Evolutionary conservation across 805 yeast species (phyloP), one percentile per base, ranked within the genome.

Genomic region (Candida qinlingensis): DNA sequence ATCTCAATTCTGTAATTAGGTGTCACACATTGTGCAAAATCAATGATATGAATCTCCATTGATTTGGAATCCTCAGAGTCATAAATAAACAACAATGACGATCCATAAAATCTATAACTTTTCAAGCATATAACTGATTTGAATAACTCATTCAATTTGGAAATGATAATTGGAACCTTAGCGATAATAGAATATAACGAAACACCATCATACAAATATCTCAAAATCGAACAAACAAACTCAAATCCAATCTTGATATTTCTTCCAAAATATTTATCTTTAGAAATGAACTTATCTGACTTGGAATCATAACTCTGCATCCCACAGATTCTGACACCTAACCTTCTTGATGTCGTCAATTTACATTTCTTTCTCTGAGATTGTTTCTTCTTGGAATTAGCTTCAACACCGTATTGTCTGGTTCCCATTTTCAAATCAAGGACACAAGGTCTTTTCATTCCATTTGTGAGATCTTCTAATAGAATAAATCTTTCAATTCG

Each of bases 381-480:
- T 42, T 69, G 63, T 60, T 82, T 85, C 66, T 94, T 94, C 43
- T 80, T 69, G 11, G 68, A 64, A 6, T 75, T 74, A 0, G 98
- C 97, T 54, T 90, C 96, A n/a, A 92, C 85, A 8, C 99, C 99
- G 60, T 94, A 94, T 67, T 94, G 99, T 50, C 99, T 75, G 0
- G 99, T 92, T 0, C 99, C 99, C 98, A 94, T 94, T 63, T 94
- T 94, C 58, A 94, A 72, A 67, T 94, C 99, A 44, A 94, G 70
- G 0, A 92, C 98, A 63, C 97, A 91, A 0, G 99, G 97, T 54
- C 77, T 78, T 31, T 68, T 71, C 82, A 92, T 81, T 27, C 88
- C 87, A 47, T 83, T 76, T 0, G 98, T 94, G 43, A 94, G 69
- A 68, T 94, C 99, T 62, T 95, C 99, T 44, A 94, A 71, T 8